A percentile compares a stretch with the other conserved stretches of the same genome.
Evolutionary conservation across 106 monocot genomes (phyloP).

Genomic region (Posidonia australis): DNA sequence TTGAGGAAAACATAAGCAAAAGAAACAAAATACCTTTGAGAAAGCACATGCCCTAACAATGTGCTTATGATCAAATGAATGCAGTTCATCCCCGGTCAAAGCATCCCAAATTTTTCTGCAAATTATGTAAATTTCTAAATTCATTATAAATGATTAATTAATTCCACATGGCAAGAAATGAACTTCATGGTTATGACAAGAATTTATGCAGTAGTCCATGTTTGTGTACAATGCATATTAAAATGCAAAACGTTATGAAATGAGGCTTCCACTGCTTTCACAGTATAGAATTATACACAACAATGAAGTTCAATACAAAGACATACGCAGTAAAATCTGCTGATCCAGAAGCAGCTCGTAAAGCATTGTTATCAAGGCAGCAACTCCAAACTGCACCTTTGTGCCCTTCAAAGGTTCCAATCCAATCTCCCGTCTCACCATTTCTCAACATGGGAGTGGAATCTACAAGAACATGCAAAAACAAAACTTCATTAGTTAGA

Average conservation of each 20-base stretch:
- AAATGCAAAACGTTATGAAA: not conserved
- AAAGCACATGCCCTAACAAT: constrained; percentile 86
- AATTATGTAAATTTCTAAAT: not conserved
- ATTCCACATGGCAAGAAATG: not conserved
- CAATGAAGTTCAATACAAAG: no score
- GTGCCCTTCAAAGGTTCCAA: constrained; percentile 90
- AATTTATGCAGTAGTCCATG: no score
- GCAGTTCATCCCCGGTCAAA: constrained; percentile 53
- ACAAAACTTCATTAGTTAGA: not conserved
- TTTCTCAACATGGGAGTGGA: constrained; percentile 79
- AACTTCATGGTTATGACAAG: no score
- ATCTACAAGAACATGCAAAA: constrained; percentile 29
- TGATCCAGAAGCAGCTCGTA: constrained; percentile 71
- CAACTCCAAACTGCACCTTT: constrained; percentile 94
- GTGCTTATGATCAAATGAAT: constrained; percentile 88
- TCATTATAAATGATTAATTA: not conserved
- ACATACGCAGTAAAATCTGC: constrained; percentile 74
- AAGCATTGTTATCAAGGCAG: constrained; percentile 65
- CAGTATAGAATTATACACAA: no score
- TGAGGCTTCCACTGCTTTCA: not conserved
- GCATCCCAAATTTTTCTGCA: constrained; percentile 93
- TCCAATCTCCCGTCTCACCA: constrained; percentile 86
- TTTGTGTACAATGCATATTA: not conserved
- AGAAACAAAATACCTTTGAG: constrained; percentile 46
- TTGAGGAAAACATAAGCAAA: not conserved